These are phyloP conservation scores for Hirsutella thompsonii DNA, from an alignment of 2,329 filamentous ascomycete species.

Conservation along the genomic window DNA sequence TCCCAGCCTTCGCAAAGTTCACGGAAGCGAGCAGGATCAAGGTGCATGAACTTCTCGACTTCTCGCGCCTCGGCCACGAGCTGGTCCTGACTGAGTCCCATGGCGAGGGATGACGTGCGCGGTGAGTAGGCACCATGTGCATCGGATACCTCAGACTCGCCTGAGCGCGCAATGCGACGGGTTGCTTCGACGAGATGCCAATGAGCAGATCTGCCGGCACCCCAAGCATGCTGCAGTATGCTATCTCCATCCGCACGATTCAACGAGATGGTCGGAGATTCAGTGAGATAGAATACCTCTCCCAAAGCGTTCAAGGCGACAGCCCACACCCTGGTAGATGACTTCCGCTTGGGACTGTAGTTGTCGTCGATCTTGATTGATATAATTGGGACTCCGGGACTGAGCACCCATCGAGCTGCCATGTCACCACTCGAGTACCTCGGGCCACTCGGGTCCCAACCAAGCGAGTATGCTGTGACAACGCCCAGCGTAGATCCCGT, in stretches of 20 bases:
- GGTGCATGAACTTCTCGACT: constrained; percentile 62
- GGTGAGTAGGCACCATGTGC: constrained; percentile 69
- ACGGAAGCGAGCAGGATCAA: constrained; percentile 66
- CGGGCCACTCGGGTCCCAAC: constrained; percentile 41
- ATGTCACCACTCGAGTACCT: constrained; percentile 62
- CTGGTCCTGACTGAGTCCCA: constrained; percentile 59
- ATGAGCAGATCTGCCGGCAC: constrained; percentile 60
- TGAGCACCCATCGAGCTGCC: constrained; percentile 79
- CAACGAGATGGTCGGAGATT: constrained; percentile 46
- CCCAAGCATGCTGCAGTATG: constrained; percentile 59
- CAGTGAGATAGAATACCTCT: constrained; percentile 75
- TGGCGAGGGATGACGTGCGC: constrained; percentile 60
- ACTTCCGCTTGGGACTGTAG: constrained; percentile 59
- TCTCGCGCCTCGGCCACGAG: constrained; percentile 65
- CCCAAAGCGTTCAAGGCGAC: constrained; percentile 87
- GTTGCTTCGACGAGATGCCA: constrained; percentile 76
- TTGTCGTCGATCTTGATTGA: constrained; percentile 72
- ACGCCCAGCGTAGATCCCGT: constrained; percentile 74
- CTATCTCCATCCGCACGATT: constrained; percentile 39
- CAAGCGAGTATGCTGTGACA: constrained; percentile 69
- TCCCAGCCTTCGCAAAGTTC: constrained; percentile 77
- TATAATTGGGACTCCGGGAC: constrained; percentile 86
- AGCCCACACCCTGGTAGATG: constrained; percentile 69
- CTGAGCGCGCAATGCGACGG: constrained; percentile 55
- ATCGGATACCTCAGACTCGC: constrained; percentile 58